phyloP scores from a whole-genome alignment of 1,284 basidiomycete genomes.

The Malassezia caprae region DNA sequence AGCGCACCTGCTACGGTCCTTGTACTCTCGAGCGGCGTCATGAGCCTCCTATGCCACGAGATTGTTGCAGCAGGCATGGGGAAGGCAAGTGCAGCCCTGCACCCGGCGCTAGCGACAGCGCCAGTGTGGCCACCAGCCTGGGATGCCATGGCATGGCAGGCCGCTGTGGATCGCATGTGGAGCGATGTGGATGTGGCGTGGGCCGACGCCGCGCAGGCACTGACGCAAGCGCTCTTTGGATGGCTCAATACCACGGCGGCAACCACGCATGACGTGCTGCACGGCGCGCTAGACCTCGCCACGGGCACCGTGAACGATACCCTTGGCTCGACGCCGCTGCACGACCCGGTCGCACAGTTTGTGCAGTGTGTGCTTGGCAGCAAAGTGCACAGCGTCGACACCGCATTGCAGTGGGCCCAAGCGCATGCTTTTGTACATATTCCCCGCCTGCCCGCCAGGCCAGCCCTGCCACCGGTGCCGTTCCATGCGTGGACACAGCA shows the following conservation, averaged over 20 bases:
- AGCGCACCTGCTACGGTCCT: not conserved
- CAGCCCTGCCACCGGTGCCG: not conserved
- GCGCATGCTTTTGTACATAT: not conserved
- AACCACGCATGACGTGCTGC: conserved; percentile 1
- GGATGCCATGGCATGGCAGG: not conserved
- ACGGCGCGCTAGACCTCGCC: conserved; percentile 3
- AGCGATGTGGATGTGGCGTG: not conserved
- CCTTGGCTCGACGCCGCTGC: conserved; percentile 7
- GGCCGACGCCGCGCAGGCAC: not conserved
- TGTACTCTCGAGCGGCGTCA: not conserved
- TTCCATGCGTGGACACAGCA: not conserved
- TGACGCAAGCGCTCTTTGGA: not conserved
- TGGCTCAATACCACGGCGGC: not conserved
- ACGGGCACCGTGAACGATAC: conserved; percentile 7
- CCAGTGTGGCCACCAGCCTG: not conserved
- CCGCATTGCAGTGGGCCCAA: not conserved
- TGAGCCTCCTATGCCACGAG: not conserved
- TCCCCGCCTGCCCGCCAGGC: not conserved
- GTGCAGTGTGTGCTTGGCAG: conserved; percentile 10
- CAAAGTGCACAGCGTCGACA: conserved; percentile 7
- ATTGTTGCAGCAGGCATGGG: not conserved
- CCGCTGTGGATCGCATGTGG: not conserved
- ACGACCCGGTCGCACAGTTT: conserved; percentile 8
- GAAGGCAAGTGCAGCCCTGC: not conserved
- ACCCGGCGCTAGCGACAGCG: not conserved